A percentile compares a stretch with the other conserved stretches of the same genome.
phyloP scores from a whole-genome alignment of 768 basidiomycete species.

The Lactarius hengduanensis region DNA sequence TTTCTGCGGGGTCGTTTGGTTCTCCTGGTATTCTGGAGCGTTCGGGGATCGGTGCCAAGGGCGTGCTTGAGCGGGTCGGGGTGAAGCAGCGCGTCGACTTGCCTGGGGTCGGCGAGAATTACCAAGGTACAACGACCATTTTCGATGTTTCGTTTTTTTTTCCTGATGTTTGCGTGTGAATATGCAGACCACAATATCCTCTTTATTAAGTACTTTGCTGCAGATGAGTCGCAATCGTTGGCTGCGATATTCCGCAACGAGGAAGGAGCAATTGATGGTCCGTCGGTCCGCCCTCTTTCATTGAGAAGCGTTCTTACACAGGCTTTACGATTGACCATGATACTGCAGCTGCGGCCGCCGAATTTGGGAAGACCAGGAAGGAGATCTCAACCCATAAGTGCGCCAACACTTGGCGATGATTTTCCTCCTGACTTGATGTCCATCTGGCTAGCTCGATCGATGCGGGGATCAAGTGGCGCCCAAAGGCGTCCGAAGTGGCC shows the following conservation, averaged over 20 bases:
- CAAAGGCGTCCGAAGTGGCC: conserved; percentile 47
- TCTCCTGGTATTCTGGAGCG: conserved; percentile 42
- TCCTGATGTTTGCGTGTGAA: conserved; percentile 3
- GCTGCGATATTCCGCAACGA: conserved; percentile 27
- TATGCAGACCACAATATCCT: conserved; percentile 23
- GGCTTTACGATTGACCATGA: not conserved
- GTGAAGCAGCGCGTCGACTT: conserved; percentile 38
- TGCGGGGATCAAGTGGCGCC: conserved; percentile 56
- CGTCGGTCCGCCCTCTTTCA: not conserved
- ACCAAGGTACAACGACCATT: conserved; percentile 33
- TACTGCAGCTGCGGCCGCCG: conserved; percentile 35
- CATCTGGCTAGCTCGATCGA: conserved; percentile 37
- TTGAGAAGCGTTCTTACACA: not conserved
- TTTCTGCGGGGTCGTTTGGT: conserved; percentile 40
- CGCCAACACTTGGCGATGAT: not conserved
- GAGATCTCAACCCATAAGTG: conserved; percentile 56
- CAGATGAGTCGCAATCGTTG: conserved; percentile 27
- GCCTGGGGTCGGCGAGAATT: conserved; percentile 43
- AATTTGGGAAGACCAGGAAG: conserved; percentile 41
- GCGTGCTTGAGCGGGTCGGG: conserved; percentile 32
- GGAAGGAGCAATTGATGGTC: conserved; percentile 25
- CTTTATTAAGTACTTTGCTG: conserved; percentile 21
- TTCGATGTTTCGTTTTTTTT: too few relatives aligned
- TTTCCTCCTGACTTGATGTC: not conserved
- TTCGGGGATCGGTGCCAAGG: conserved; percentile 41